Base-by-base conservation (phyloP, 108 stramenopile species). In the Fragilariopsis cylindrus region DNA sequence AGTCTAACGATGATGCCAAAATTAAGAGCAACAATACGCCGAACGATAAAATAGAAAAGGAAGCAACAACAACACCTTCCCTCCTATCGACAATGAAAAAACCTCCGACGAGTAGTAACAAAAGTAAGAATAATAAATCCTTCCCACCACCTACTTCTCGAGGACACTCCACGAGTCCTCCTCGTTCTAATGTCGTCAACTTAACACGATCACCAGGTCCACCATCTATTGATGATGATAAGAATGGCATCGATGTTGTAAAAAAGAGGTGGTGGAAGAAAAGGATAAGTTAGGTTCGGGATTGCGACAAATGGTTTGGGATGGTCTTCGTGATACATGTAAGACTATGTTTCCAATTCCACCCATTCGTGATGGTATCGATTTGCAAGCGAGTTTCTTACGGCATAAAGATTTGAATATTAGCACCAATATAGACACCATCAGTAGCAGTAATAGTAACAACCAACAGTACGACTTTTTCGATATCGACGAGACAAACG, bases 401-500 rank as follows among this genome's bases (percentile, higher is more conserved):
- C 62, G 62, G 45, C 62, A 63, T 15, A 63, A 63, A 63, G 62
- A 63, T 43, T 63, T 63, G 58, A 60, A 60, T 16, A 30, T 30
- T 30, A 30, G 30, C 30, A 18, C 18, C 5, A 60, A 16, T 5
- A 21, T 60, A 63, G n/a, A 63, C 3, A 7, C 62, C 6, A 40
- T n/a, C 62, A 68, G 65, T 18, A 65, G 19, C 46, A 12, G 19
- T 46, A 15, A 13, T 18, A 65, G 41, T 19, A 65, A 52, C 67
- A 68, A 48, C 67, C 67, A 45, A 39, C 48, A 68, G 15, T 68
- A 21, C 49, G 48, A 68, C 49, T 87, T 84, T 75, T 87, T 84
- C 48, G 86, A 87, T 49, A 42, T 62, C 21, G 81, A 87, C 66
- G 65, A 75, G 11, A 12, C 7, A 45, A 53, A 74, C 43, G 86